These are phyloP conservation scores for Stagonosporopsis chrysanthemi DNA, from an alignment of 2,329 filamentous ascomycete genomes.

Conservation along the genomic window DNA sequence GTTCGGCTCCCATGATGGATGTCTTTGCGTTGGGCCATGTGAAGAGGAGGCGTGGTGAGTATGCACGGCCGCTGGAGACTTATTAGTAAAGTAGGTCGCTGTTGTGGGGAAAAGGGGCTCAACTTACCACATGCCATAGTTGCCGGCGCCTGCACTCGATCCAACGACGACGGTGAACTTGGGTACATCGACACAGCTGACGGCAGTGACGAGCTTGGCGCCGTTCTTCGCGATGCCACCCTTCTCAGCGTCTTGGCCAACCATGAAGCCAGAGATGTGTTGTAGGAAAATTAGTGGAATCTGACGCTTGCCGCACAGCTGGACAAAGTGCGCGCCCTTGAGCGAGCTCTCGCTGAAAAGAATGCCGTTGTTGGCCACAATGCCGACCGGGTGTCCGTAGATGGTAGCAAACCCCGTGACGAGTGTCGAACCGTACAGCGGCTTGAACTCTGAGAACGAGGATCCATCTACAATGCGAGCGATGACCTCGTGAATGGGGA, in stretches of 20 bases:
- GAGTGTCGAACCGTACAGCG: conserved; percentile 84
- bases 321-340: conserved; percentile 96
- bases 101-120: neutral
- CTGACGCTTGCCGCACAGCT: conserved; percentile 88
- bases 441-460: conserved; percentile 93
- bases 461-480: conserved; percentile 91
- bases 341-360: conserved; percentile 87
- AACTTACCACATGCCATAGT: conserved; percentile 91
- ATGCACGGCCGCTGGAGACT: conserved; percentile 75
- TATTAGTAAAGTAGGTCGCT: neutral
- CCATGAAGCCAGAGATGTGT: conserved; percentile 99
- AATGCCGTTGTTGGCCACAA: conserved; percentile 95
- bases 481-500: conserved; percentile 89
- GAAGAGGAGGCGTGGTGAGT: conserved; percentile 89
- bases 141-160: conserved; percentile 89
- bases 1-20: conserved; percentile 94
- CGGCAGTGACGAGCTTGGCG: conserved; percentile 94
- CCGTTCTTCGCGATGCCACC: conserved; percentile 98
- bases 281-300: conserved; percentile 93
- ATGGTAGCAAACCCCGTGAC: conserved; percentile 90
- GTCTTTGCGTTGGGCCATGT: conserved; percentile 99
- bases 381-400: conserved; percentile 88
- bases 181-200: conserved; percentile 91
- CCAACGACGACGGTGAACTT: conserved; percentile 98
- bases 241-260: conserved; percentile 87